Percentiles rank a stretch among this genome's conserved stretches.
Evolutionary conservation across 2,329 filamentous ascomycete genomes (phyloP).

Genomic region (Xylariaceae sp.): DNA sequence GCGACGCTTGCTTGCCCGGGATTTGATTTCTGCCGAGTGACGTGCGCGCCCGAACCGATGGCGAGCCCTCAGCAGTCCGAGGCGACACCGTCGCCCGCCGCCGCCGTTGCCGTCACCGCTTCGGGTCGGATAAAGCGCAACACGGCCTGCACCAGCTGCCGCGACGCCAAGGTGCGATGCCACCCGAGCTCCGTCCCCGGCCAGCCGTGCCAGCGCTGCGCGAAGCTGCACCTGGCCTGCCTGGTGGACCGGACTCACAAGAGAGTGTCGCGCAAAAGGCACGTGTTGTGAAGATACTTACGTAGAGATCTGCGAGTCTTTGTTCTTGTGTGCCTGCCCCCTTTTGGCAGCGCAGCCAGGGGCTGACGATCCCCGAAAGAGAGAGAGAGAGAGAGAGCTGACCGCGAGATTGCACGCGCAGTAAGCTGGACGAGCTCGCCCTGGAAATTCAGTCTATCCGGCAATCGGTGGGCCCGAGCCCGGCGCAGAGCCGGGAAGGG

Average conservation of each 20-base stretch:
- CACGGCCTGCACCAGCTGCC: constrained; percentile 25
- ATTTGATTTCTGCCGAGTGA: no score
- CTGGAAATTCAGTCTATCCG: constrained; percentile 49
- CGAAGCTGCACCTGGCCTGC: constrained; percentile 21
- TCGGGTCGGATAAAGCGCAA: constrained; percentile 27
- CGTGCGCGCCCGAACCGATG: no score
- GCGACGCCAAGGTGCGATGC: constrained; percentile 28
- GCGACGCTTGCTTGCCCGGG: no score
- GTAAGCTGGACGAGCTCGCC: constrained; percentile 48
- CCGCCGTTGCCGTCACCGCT: no score
- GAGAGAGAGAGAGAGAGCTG: no score
- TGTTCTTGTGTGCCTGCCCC: not conserved
- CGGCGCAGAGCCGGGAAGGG: constrained; percentile 1
- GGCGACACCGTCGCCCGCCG: no score
- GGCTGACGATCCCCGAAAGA: not conserved
- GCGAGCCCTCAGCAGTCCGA: no score
- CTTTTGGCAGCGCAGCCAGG: not conserved
- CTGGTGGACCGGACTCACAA: constrained; percentile 26
- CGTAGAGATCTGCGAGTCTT: not conserved
- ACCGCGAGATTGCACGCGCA: constrained; percentile 16
- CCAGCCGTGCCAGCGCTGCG: constrained; percentile 24
- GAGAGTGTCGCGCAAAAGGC: constrained; percentile 25
- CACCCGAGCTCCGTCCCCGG: constrained; percentile 20
- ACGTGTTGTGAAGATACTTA: constrained; percentile 2
- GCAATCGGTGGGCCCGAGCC: constrained; percentile 34